phyloP scores from a whole-genome alignment of 768 basidiomycete genomes.

The Guyanaporus albipodus region DNA sequence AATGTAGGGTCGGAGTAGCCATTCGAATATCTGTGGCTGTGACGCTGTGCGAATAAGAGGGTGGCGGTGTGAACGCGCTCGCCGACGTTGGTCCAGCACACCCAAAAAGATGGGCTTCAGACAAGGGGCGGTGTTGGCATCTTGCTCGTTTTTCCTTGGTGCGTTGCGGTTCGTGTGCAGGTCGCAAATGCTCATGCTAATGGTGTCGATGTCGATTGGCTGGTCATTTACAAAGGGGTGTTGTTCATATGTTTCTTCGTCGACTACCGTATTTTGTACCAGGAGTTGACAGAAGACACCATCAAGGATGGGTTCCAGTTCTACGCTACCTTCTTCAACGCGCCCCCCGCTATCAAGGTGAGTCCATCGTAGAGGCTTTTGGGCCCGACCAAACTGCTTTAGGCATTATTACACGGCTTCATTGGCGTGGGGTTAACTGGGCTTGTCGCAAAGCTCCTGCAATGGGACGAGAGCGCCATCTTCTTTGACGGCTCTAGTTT shows the following conservation, averaged over 20 bases:
- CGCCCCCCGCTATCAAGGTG: conserved; percentile 92
- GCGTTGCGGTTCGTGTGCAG: conserved; percentile 30
- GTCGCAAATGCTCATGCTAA: no score
- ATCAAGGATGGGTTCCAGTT: conserved; percentile 80
- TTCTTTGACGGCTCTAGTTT: conserved; percentile 91
- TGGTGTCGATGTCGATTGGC: no score
- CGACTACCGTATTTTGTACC: conserved; percentile 82
- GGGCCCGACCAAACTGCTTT: background rate
- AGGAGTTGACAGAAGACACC: conserved; percentile 56
- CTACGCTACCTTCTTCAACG: conserved; percentile 89
- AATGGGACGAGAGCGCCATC: conserved; percentile 90
- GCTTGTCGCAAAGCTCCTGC: conserved; percentile 73
- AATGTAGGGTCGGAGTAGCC: background rate
- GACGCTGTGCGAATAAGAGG: conserved; percentile 20
- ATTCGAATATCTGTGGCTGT: conserved; percentile 15
- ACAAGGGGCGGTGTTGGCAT: conserved; percentile 82
- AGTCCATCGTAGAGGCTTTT: conserved; percentile 14
- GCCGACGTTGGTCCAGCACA: no score
- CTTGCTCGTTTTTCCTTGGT: conserved; percentile 90
- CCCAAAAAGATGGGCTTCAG: conserved; percentile 78
- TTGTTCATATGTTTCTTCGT: conserved; percentile 83
- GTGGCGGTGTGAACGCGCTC: no score
- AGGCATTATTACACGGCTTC: conserved; percentile 88
- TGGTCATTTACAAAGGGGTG: conserved; percentile 49
- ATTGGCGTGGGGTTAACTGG: conserved; percentile 74